Conservation (phyloP, 257 asterid genomes). For the Avicennia marina region DNA sequence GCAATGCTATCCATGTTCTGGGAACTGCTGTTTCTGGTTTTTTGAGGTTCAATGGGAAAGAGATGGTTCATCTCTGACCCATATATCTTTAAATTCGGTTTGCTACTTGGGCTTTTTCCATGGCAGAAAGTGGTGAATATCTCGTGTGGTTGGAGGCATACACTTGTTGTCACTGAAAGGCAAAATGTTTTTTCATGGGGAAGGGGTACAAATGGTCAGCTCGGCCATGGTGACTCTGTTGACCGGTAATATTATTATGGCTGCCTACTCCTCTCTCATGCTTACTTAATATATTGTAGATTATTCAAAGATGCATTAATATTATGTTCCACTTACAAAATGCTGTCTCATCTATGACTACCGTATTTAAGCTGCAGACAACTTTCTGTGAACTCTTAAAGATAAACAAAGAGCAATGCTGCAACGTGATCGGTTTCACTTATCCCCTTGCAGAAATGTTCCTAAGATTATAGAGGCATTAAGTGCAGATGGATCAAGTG, state of each 20-base stretch:
- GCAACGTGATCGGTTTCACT: background rate
- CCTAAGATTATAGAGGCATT: constrained; percentile 82
- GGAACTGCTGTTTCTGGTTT: too few relatives aligned
- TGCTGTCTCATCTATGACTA: too few relatives aligned
- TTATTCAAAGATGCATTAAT: too few relatives aligned
- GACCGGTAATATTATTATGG: constrained; percentile 57
- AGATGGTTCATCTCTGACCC: too few relatives aligned
- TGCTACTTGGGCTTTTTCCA: constrained; percentile 14
- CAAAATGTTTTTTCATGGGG: constrained; percentile 96
- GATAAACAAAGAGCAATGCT: too few relatives aligned
- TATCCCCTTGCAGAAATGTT: constrained; percentile 46
- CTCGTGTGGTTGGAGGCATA: constrained; percentile 98
- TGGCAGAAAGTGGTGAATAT: constrained; percentile 74
- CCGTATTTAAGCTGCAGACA: too few relatives aligned
- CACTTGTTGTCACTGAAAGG: constrained; percentile 76
- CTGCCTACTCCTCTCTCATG: background rate
- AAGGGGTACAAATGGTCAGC: constrained; percentile 98
- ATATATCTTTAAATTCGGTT: background rate
- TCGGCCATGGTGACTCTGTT: constrained; percentile 84
- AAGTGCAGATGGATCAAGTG: constrained; percentile 79
- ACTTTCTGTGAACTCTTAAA: too few relatives aligned
- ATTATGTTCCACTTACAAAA: background rate
- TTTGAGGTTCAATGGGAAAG: too few relatives aligned
- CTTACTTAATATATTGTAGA: too few relatives aligned
- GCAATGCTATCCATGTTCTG: too few relatives aligned